Conservation (phyloP, 495 filamentous ascomycete genomes). For the Extremus antarcticus region DNA sequence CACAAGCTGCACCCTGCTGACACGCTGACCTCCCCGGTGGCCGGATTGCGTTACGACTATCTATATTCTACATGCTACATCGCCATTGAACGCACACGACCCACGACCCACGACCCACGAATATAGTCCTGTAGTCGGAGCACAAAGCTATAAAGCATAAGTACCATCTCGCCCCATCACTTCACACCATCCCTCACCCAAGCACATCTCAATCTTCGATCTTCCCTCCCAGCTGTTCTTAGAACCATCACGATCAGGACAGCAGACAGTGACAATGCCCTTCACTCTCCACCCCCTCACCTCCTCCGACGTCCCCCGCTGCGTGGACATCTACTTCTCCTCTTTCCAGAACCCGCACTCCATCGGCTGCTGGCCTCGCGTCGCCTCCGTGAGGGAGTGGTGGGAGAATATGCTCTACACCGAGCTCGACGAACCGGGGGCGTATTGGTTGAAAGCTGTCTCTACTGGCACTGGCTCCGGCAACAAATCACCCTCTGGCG, state of each 20-base stretch:
- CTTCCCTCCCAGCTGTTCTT: too few relatives aligned
- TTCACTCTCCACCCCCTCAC: constrained; percentile 9
- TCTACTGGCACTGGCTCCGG: background rate
- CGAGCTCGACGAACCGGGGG: constrained; percentile 11
- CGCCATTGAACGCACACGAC: too few relatives aligned
- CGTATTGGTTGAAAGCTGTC: constrained; percentile 15
- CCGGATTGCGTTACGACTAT: background rate
- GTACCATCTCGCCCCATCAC: too few relatives aligned
- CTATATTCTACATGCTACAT: too few relatives aligned
- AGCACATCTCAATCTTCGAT: background rate
- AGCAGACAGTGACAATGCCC: too few relatives aligned
- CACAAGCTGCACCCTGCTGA: too few relatives aligned
- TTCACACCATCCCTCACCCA: background rate
- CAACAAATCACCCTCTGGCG: too few relatives aligned
- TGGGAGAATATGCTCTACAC: constrained; percentile 16
- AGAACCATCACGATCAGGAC: too few relatives aligned
- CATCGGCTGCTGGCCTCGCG: constrained; percentile 15
- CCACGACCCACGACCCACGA: too few relatives aligned
- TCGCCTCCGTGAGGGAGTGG: constrained; percentile 13
- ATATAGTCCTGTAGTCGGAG: too few relatives aligned
- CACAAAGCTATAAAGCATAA: background rate
- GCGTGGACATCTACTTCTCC: constrained; percentile 17
- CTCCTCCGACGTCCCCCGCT: background rate
- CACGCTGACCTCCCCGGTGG: background rate
- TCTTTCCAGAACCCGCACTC: constrained; percentile 21